Evolutionary conservation across 495 filamentous ascomycete genomes (phyloP).

Genomic region (Neurospora sp.): DNA sequence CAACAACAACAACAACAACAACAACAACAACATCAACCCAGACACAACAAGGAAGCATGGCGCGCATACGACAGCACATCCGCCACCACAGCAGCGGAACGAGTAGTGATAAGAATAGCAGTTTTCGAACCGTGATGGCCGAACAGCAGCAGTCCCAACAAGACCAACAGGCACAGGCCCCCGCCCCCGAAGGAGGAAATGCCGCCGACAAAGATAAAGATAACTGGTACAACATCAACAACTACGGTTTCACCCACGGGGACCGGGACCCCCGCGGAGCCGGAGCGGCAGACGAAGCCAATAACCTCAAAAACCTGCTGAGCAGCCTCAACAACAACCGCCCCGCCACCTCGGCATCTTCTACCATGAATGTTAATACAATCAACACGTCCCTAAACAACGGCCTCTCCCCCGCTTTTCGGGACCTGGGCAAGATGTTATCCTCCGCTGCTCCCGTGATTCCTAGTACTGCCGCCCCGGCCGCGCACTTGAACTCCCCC

Average conservation of each 20-base stretch:
- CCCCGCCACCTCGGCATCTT: background rate
- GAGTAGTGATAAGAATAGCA: conserved; percentile 16
- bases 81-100: conserved; percentile 28
- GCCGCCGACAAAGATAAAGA: background rate
- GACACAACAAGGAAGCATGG: conserved; percentile 14
- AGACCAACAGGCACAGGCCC: too few relatives aligned
- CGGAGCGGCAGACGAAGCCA: background rate
- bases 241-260: background rate
- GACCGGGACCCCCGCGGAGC: background rate
- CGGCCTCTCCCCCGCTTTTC: background rate
- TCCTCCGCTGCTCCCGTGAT: background rate
- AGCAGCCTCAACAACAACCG: background rate
- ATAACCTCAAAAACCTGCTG: background rate
- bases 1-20: background rate
- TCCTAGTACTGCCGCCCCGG: background rate
- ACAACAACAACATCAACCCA: background rate
- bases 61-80: conserved; percentile 26
- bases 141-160: too few relatives aligned
- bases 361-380: background rate
- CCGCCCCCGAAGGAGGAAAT: background rate
- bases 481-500: background rate
- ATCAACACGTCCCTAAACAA: background rate
- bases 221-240: background rate
- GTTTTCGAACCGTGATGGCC: conserved; percentile 10
- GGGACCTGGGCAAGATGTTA: background rate